Percentiles rank a stretch among this genome's conserved stretches.
These are phyloP conservation scores for Termitomyces sp. DNA, from an alignment of 768 basidiomycete genomes.

Conservation along the genomic window DNA sequence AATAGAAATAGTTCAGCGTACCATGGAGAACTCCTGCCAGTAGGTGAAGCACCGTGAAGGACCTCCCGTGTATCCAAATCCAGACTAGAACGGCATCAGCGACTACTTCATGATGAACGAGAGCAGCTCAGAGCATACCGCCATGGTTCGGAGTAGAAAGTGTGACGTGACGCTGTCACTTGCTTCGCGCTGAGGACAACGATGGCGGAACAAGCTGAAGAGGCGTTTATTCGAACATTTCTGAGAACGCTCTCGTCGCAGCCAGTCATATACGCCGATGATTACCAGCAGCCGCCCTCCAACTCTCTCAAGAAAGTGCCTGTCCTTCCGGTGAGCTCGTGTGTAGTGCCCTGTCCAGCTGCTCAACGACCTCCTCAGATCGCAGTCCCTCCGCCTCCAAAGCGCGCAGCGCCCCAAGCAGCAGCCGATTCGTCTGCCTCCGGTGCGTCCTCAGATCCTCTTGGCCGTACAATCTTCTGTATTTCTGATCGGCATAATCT, in stretches of 20 bases:
- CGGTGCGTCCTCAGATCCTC: slow-evolving; percentile 20
- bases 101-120: not conserved
- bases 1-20: slow-evolving; percentile 18
- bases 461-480: not conserved
- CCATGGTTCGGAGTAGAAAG: slow-evolving; percentile 23
- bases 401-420: slow-evolving; percentile 30
- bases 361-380: slow-evolving; percentile 5
- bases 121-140: slow-evolving; percentile 21
- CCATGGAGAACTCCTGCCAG: slow-evolving; percentile 89
- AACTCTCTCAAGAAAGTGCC: slow-evolving; percentile 66
- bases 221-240: slow-evolving; percentile 62
- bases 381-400: slow-evolving; percentile 34
- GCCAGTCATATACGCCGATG: slow-evolving; percentile 63
- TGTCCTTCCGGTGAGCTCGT: slow-evolving; percentile 50
- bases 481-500: slow-evolving; percentile 4
- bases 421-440: slow-evolving; percentile 22
- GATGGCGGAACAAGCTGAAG: slow-evolving; percentile 52
- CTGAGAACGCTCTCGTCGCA: slow-evolving; percentile 59
- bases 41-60: slow-evolving; percentile 82
- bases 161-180: not conserved
- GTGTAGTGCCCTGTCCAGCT: slow-evolving; percentile 6
- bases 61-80: slow-evolving; percentile 41
- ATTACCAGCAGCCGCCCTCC: slow-evolving; percentile 69
- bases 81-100: slow-evolving; percentile 27
- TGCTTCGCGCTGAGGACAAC: slow-evolving; percentile 3